Base-by-base conservation (phyloP, 208 protist species). In the Trichomonas tenax region DNA sequence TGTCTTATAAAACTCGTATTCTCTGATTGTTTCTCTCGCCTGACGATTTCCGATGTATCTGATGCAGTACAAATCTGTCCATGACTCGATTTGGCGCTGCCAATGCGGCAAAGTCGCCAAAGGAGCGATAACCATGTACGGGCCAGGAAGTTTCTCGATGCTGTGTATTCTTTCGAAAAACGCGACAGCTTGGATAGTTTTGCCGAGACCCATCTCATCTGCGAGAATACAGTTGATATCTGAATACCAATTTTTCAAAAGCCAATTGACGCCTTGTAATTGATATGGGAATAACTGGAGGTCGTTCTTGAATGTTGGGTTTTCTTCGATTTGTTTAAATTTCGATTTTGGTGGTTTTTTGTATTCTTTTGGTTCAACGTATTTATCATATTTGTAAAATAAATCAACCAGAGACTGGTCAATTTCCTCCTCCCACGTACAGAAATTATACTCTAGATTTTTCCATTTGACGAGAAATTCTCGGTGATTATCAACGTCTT, bases 181-280 rank as follows among this genome's bases (percentile, higher is more conserved):
- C 38, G n/a, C 41, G 4, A 89, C 72, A n/a, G 31, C n/a, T 97
- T 95, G 58, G 34, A 97, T 36, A 14, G 97, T 97, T 96, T 98
- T 98, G 81, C 98, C 97, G 23, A 99, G 98, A 45, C 99, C 99
- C 99, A 99, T 99, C 97, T 99, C 99, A 97, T 99, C 99, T 10
- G 99, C 99, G 26, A 99, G 97, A 96, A 99, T 99, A 38, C 98
- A 99, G 97, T 99, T 99, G 95, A 99, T 98, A 93, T 98, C 98
- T 93, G 99, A 97, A 48, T 99, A 98, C 96, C 99, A 99, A 38
- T 99, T 97, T 34, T 98, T 97, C 44, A 99, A 98, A 34, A 99
- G 96, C 99, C 99, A 99, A 97, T 99, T 99, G 10, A 99, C 98
- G 11, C 99, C 99, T 96, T 99, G 98, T 10, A 99, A 82, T 97